A percentile compares a stretch with the other conserved stretches of the same genome.
Conservation (phyloP, 148 eudicot genomes). For the Nepenthes mirabilis region DNA sequence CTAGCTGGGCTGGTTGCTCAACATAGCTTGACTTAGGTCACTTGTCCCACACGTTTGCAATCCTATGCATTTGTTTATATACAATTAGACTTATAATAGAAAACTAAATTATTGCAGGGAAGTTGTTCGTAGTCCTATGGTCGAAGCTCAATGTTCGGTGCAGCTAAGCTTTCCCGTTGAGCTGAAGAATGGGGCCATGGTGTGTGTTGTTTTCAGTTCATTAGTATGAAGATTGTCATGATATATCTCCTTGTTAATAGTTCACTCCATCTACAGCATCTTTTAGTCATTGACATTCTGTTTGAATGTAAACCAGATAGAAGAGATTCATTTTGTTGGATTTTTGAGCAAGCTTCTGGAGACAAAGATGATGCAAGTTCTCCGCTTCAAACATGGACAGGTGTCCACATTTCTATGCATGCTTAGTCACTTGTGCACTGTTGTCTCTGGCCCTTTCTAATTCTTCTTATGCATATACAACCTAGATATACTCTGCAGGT, state of each 20-base stretch:
- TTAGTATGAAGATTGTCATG: not conserved
- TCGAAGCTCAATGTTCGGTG: constrained; percentile 90
- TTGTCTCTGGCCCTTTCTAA: constrained; percentile 6
- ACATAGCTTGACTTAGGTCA: no score
- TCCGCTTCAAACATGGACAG: constrained; percentile 91
- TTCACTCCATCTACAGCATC: not conserved
- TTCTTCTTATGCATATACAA: constrained; percentile 10
- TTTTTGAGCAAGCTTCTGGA: constrained; percentile 83
- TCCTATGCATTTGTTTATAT: no score
- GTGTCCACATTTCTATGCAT: constrained; percentile 19
- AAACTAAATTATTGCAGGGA: constrained; percentile 40
- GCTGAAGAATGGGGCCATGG: constrained; percentile 67
- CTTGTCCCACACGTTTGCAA: no score
- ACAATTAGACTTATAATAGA: not conserved
- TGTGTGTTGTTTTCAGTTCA: constrained; percentile 11
- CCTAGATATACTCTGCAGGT: constrained; percentile 76
- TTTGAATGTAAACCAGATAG: constrained; percentile 30
- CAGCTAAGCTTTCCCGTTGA: constrained; percentile 74
- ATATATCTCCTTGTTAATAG: not conserved
- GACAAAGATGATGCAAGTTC: constrained; percentile 76
- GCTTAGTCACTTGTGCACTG: not conserved
- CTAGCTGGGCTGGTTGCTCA: no score
- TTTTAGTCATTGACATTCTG: not conserved
- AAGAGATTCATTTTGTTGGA: constrained; percentile 71
- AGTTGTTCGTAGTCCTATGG: constrained; percentile 87